These are phyloP conservation scores for Dioscorea zingiberensis DNA, from an alignment of 106 monocot genomes.

Conservation along the genomic window DNA sequence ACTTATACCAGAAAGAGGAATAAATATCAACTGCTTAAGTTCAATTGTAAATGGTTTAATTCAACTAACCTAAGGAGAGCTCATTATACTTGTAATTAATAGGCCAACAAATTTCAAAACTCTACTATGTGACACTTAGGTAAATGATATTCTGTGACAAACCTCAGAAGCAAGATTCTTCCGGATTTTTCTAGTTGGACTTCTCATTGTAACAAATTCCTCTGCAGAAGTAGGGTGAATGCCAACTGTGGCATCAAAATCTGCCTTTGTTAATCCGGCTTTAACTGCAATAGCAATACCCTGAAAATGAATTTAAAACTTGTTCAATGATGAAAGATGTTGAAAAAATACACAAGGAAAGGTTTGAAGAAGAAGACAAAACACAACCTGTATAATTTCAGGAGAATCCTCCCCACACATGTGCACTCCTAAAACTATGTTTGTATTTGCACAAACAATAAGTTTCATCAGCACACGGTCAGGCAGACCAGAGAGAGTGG, in stretches of 20 bases:
- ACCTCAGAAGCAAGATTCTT: constrained; percentile 42
- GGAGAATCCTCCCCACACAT: constrained; percentile 99
- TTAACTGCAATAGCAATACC: constrained; percentile 95
- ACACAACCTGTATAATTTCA: constrained; percentile 86
- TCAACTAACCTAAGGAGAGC: background rate
- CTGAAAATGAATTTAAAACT: constrained; percentile 29
- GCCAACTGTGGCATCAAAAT: constrained; percentile 91
- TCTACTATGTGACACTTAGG: background rate
- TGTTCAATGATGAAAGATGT: background rate
- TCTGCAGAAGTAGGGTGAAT: constrained; percentile 95
- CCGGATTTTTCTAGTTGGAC: constrained; percentile 75
- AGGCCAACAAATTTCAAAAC: background rate
- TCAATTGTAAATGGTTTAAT: background rate
- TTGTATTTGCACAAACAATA: constrained; percentile 83
- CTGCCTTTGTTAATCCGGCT: constrained; percentile 75
- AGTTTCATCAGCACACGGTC: constrained; percentile 92
- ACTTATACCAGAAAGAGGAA: background rate
- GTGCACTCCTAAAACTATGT: constrained; percentile 93
- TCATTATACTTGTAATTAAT: background rate
- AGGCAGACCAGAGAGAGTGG: constrained; percentile 91
- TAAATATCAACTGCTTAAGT: background rate
- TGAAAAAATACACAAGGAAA: constrained; percentile 5
- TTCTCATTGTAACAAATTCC: constrained; percentile 97
- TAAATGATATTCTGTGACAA: constrained; percentile 6
- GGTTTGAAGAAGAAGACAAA: constrained; percentile 3